Evolutionary conservation across 331 rosid species (phyloP).

Genomic region (Quercus phellos): DNA sequence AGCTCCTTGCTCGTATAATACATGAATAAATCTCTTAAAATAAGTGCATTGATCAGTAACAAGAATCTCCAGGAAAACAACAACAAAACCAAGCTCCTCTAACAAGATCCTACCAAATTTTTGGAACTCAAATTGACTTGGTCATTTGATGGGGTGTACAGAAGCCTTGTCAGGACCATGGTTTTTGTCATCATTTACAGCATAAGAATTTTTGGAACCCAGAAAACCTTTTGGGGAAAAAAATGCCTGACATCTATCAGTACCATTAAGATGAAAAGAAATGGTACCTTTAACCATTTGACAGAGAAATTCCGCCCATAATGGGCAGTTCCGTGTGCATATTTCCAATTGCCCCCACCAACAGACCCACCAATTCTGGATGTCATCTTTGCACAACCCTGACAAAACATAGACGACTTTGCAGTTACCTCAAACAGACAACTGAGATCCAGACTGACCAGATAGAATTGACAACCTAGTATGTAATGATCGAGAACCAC

Average conservation of each 20-base stretch:
- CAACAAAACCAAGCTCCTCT: background rate
- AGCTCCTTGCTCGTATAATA: background rate
- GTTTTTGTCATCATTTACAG: background rate
- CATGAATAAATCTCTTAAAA: background rate
- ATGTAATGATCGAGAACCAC: background rate
- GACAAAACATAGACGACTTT: constrained; percentile 25
- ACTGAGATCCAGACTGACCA: background rate
- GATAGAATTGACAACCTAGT: background rate
- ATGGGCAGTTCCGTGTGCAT: constrained; percentile 99
- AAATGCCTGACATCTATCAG: background rate
- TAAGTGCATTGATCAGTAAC: background rate
- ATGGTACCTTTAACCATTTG: constrained; percentile 84
- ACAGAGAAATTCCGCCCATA: constrained; percentile 91
- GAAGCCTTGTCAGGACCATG: background rate
- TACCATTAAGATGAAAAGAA: constrained; percentile 7
- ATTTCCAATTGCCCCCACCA: constrained; percentile 98
- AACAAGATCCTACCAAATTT: background rate
- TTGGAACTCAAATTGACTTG: background rate
- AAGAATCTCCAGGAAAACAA: background rate
- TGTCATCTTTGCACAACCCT: constrained; percentile 99
- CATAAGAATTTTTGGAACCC: background rate
- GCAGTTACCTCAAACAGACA: background rate
- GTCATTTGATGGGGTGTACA: background rate
- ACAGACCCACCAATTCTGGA: constrained; percentile 97
- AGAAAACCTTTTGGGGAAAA: background rate